Evolutionary conservation across 306 rosid species (phyloP).

Genomic region (Fagus sylvatica): DNA sequence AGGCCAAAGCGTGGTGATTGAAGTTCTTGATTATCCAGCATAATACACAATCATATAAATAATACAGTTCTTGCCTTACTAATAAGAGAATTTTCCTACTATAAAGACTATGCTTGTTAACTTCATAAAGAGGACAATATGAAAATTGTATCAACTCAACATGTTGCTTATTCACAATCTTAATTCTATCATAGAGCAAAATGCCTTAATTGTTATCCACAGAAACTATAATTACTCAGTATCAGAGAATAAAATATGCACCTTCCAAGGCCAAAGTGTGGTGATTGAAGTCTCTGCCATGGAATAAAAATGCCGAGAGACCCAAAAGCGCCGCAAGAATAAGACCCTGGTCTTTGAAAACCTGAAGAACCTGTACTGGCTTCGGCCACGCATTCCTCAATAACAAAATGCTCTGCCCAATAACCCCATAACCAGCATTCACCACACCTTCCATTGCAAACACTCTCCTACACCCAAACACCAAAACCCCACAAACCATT

Average conservation of each 20-base stretch:
- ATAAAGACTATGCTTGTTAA: too few relatives aligned
- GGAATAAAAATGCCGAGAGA: slow-evolving; percentile 97
- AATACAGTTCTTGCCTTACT: too few relatives aligned
- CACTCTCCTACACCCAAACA: slow-evolving; percentile 60
- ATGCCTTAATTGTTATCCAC: too few relatives aligned
- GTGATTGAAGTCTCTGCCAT: slow-evolving; percentile 99
- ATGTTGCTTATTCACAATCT: too few relatives aligned
- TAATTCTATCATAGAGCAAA: too few relatives aligned
- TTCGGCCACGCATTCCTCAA: slow-evolving; percentile 86
- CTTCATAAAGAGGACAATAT: too few relatives aligned
- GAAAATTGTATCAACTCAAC: too few relatives aligned
- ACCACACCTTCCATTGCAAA: slow-evolving; percentile 67
- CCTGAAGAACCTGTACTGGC: slow-evolving; percentile 60
- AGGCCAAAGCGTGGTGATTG: too few relatives aligned
- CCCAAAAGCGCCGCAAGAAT: slow-evolving; percentile 80
- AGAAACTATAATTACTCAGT: neutral
- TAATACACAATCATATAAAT: too few relatives aligned
- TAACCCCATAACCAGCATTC: slow-evolving; percentile 67
- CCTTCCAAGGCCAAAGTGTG: slow-evolving; percentile 99
- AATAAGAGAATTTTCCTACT: too few relatives aligned
- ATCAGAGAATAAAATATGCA: slow-evolving; percentile 10
- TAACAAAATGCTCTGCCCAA: slow-evolving; percentile 68
- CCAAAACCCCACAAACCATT: slow-evolving; percentile 62
- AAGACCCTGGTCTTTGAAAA: slow-evolving; percentile 93
- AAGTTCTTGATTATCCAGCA: too few relatives aligned